These are phyloP conservation scores for Cercophora newfieldiana DNA, from an alignment of 495 filamentous ascomycete genomes.

Conservation along the genomic window DNA sequence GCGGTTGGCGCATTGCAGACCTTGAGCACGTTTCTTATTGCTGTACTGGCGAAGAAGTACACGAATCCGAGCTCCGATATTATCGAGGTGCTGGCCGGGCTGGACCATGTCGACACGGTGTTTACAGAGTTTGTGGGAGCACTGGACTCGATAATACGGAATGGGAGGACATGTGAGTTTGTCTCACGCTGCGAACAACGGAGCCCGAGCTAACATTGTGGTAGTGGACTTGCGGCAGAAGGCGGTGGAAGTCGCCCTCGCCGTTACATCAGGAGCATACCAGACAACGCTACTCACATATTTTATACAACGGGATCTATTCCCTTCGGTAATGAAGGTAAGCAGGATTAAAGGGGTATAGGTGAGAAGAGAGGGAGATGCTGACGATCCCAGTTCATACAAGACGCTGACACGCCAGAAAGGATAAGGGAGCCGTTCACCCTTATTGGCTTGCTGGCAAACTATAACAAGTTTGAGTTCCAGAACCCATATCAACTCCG, in stretches of 20 bases:
- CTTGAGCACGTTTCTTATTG: conserved; percentile 81
- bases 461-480: conserved; percentile 99
- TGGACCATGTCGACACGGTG: conserved; percentile 80
- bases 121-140: conserved; percentile 86
- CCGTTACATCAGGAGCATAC: conserved; percentile 88
- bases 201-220: neutral
- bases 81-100: conserved; percentile 82
- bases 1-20: conserved; percentile 56
- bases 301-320: conserved; percentile 92
- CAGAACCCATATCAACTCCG: conserved; percentile 95
- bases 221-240: conserved; percentile 72
- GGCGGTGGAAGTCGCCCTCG: conserved; percentile 77
- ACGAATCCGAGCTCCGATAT: conserved; percentile 95
- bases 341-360: neutral
- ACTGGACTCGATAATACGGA: conserved; percentile 79
- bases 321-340: conserved; percentile 94
- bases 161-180: conserved; percentile 66
- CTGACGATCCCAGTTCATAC: conserved; percentile 64
- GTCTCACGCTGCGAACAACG: conserved; percentile 5
- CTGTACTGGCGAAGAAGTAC: conserved; percentile 82
- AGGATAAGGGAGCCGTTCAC: conserved; percentile 73
- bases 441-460: conserved; percentile 84
- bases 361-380: neutral
- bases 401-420: conserved; percentile 67
- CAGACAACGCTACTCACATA: conserved; percentile 92